A percentile compares a stretch with the other conserved stretches of the same genome.
Conservation (phyloP, 140 eudicot genomes). For the Oenanthe javanica region DNA sequence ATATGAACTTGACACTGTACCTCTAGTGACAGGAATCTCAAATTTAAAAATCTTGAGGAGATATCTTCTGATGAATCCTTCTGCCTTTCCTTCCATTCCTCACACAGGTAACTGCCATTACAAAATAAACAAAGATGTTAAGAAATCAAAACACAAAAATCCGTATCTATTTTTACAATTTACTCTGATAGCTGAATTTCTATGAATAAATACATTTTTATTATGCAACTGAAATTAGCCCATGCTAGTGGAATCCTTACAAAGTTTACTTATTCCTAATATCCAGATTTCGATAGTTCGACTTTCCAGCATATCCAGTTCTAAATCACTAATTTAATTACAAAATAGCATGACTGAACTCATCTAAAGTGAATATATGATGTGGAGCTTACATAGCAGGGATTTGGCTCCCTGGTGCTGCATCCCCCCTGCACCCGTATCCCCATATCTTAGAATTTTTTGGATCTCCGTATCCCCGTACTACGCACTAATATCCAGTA, state of each 20-base stretch:
- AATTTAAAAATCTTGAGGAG: slow-evolving; percentile 46
- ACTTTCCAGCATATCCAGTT: neutral
- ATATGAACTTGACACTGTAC: slow-evolving; percentile 26
- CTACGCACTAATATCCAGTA: neutral
- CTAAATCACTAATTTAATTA: neutral
- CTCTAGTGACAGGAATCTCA: slow-evolving; percentile 83
- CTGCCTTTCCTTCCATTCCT: slow-evolving; percentile 91
- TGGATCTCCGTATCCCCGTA: too few species aligned
- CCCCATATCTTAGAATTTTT: too few species aligned
- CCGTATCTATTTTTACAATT: too few species aligned
- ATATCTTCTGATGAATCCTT: slow-evolving; percentile 55
- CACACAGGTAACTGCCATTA: slow-evolving; percentile 65
- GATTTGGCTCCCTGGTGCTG: too few species aligned
- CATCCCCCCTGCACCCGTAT: too few species aligned
- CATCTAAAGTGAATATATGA: neutral
- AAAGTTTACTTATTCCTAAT: neutral
- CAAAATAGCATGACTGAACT: neutral
- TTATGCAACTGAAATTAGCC: neutral
- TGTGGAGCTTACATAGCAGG: too few species aligned
- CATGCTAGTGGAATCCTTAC: neutral
- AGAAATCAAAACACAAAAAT: neutral
- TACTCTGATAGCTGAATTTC: neutral
- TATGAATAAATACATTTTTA: neutral
- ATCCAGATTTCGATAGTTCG: neutral
- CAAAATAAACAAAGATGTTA: slow-evolving; percentile 3